phyloP scores from a whole-genome alignment of 148 eudicot genomes.

The Heliosperma pusillum region DNA sequence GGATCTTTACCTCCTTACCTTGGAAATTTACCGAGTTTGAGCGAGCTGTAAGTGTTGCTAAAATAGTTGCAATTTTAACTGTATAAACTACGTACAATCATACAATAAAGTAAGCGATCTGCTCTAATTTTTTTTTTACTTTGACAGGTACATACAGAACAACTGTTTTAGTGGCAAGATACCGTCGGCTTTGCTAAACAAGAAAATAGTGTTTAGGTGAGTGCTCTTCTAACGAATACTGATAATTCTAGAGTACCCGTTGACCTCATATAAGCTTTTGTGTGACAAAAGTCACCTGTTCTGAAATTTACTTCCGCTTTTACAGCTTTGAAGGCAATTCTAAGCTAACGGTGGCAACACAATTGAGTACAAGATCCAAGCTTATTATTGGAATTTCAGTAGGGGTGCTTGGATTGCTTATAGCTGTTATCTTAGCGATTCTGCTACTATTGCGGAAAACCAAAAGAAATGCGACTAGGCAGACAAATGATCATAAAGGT shows the following conservation, averaged over 20 bases:
- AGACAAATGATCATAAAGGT: constrained; percentile 51
- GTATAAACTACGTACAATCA: too few species aligned
- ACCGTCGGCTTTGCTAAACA: constrained; percentile 54
- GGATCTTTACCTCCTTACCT: constrained; percentile 78
- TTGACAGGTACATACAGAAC: constrained; percentile 81
- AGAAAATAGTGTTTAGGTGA: constrained; percentile 64
- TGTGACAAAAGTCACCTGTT: neutral
- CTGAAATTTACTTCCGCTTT: constrained; percentile 19
- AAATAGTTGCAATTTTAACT: neutral
- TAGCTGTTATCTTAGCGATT: constrained; percentile 42
- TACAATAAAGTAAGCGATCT: neutral
- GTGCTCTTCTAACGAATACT: constrained; percentile 27
- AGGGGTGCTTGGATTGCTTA: constrained; percentile 46
- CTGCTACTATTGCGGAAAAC: constrained; percentile 40
- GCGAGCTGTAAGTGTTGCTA: constrained; percentile 63
- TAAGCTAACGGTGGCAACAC: constrained; percentile 45
- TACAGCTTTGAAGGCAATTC: constrained; percentile 77
- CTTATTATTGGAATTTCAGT: constrained; percentile 51
- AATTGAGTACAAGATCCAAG: constrained; percentile 31
- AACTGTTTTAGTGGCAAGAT: constrained; percentile 75
- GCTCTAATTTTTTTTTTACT: neutral
- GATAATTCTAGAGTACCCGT: neutral
- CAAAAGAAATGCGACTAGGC: constrained; percentile 36
- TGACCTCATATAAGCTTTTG: neutral
- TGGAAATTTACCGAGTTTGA: constrained; percentile 71